Percentiles rank a stretch among this genome's conserved stretches.
phyloP scores from a whole-genome alignment of 176 grass and related monocot genomes.

The Cenchrus americanus region DNA sequence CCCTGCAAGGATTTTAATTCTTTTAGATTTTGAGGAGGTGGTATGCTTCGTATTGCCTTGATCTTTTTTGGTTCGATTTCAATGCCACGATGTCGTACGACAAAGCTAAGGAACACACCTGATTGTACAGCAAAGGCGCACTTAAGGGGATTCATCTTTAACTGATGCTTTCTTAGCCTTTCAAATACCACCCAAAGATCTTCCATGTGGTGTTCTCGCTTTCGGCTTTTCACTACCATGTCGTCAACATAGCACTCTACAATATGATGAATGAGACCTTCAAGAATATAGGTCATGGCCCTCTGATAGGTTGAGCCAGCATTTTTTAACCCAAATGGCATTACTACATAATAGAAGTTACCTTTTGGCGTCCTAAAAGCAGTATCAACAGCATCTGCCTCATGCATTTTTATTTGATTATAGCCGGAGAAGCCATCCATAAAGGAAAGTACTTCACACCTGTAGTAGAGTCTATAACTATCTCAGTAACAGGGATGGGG shows the following conservation, averaged over 20 bases:
- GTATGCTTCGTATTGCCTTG: not conserved
- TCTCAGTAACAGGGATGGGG: not conserved
- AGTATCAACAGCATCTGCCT: not conserved
- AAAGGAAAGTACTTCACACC: not conserved
- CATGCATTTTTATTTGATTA: not conserved
- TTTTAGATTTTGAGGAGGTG: not conserved
- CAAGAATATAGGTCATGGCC: not conserved
- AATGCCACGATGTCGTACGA: not conserved
- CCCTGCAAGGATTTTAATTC: not conserved
- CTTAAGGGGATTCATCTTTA: slow-evolving; percentile 8
- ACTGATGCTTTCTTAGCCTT: not conserved
- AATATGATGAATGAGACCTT: not conserved
- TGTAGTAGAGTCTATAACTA: not conserved
- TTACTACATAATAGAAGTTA: not conserved
- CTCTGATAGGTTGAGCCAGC: not conserved
- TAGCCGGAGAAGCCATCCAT: not conserved
- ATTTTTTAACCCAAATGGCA: not conserved
- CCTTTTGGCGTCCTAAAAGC: not conserved
- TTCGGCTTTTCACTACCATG: not conserved
- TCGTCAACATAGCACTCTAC: slow-evolving; percentile 1
- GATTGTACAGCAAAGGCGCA: not conserved
- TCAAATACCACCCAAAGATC: not conserved
- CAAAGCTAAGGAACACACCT: not conserved
- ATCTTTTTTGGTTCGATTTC: not conserved
- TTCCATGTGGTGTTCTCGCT: not conserved